Percentiles rank a stretch among this genome's conserved stretches.
phyloP scores from a whole-genome alignment of 1,284 basidiomycete genomes.

The Pseudozyma sp. region DNA sequence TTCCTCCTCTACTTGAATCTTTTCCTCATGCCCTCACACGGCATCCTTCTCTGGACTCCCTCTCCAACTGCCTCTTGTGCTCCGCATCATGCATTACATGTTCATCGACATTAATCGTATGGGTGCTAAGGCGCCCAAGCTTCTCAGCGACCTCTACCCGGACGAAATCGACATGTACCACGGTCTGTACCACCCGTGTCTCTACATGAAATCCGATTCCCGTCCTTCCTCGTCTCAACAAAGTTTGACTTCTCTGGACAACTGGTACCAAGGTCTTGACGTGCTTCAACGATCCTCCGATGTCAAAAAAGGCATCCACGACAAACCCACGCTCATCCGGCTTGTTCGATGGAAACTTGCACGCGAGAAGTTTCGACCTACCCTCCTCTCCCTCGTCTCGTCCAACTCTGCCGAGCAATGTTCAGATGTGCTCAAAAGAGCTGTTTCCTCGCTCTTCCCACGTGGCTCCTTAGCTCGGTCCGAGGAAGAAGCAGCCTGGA shows the following conservation, averaged over 20 bases:
- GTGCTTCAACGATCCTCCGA: neutral
- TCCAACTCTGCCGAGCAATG: constrained; percentile 18
- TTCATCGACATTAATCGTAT: too few species aligned
- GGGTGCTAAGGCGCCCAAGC: too few species aligned
- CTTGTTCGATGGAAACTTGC: constrained; percentile 43
- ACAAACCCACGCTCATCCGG: constrained; percentile 15
- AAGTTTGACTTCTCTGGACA: neutral
- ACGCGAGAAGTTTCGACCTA: constrained; percentile 31
- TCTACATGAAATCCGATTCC: too few species aligned
- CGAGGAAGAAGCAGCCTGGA: neutral
- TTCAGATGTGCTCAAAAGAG: neutral
- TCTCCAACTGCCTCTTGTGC: too few species aligned
- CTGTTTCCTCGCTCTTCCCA: constrained; percentile 4
- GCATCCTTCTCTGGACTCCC: too few species aligned
- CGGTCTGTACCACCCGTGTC: too few species aligned
- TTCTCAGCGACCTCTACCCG: too few species aligned
- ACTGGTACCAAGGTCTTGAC: constrained; percentile 25
- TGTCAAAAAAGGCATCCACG: neutral
- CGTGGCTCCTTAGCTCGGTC: neutral
- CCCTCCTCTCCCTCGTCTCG: constrained; percentile 14
- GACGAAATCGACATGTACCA: too few species aligned
- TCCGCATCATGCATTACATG: too few species aligned
- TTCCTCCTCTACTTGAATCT: too few species aligned
- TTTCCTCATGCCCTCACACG: too few species aligned
- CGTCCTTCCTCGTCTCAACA: too few species aligned